Evolutionary conservation across 2,329 filamentous ascomycete genomes (phyloP), one percentile per base, ranked within the genome.

Genomic region (Dactylellina sp.): DNA sequence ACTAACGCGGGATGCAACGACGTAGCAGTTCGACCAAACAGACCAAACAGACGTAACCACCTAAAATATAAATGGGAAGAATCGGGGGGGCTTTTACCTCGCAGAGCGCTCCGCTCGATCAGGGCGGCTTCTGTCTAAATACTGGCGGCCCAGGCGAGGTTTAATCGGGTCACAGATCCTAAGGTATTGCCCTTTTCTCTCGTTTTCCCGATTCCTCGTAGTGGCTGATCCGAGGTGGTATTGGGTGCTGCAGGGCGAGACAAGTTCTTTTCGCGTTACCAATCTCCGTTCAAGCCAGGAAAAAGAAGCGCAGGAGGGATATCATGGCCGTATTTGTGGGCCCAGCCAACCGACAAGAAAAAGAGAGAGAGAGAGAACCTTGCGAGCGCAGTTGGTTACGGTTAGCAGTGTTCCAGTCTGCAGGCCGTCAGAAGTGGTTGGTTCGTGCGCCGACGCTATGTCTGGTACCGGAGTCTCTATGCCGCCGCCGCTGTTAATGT

Each of bases 181-280:
- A 66, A 47, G 44, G 32, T 18, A 35, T 55, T 2, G 9, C 16
- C 5, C 2, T 53, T 52, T 56, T 52, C 53, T 56, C 46, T 53
- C 46, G 61, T 46, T 61, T 55, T 40, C 18, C 60, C 28, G 55
- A 65, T 65, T 39, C 53, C 64, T 20, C 22, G 59, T 61, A 56
- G 55, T 55, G 70, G 70, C 55, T 66, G 61, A 66, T 74, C 39
- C 53, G 49, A 66, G 70, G 70, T 74, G 56, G 70, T 74, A 74
- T 74, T 55, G 24, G 70, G 60, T 46, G 63, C 53, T 59, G 70
- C 68, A 53, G 47, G 37, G 50, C 39, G 55, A 66, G 60, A 74
- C 61, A 61, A 39, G 32, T 55, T 59, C 32, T 28, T 39, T 60
- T 70, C 56, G 64, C 64, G 64, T 70, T 70, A 53, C 64, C 64